Percentiles rank a stretch among this genome's conserved stretches.
Evolutionary conservation across 2,329 filamentous ascomycete genomes (phyloP).

Genomic region (Phyllosticta citribraziliensis): DNA sequence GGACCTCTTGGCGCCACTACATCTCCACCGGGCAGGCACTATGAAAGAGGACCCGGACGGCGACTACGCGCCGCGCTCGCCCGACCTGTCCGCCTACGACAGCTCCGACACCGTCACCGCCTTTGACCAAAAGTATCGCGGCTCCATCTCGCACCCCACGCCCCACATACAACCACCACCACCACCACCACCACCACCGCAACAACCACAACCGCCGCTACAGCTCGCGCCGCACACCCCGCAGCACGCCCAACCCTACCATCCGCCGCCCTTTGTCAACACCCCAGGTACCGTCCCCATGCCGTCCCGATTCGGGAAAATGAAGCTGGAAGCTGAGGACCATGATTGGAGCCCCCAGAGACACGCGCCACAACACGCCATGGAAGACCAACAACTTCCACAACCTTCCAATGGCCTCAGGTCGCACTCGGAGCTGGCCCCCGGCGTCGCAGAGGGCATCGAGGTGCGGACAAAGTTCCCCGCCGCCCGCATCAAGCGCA

Average conservation of each 20-base stretch:
- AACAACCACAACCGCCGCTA: conserved; percentile 15
- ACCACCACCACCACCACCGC: conserved; percentile 19
- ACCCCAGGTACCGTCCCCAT: conserved; percentile 4
- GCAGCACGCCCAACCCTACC: conserved; percentile 23
- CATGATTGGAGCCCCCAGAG: not conserved
- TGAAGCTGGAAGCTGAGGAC: conserved; percentile 9
- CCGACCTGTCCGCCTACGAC: conserved; percentile 39
- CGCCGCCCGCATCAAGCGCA: conserved; percentile 93
- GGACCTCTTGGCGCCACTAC: not conserved
- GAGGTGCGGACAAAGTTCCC: conserved; percentile 91
- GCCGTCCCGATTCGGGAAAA: conserved; percentile 5
- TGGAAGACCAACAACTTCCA: not conserved
- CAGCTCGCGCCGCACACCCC: conserved; percentile 15
- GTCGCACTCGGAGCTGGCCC: conserved; percentile 15
- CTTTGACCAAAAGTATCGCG: conserved; percentile 23
- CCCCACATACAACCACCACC: conserved; percentile 11
- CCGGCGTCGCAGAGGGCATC: conserved; percentile 44
- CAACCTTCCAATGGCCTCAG: conserved; percentile 11
- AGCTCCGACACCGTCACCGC: conserved; percentile 26
- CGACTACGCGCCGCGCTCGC: conserved; percentile 10
- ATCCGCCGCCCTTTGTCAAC: conserved; percentile 22
- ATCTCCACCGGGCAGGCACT: conserved; percentile 1
- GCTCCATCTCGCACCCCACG: conserved; percentile 15
- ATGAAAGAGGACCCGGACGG: conserved; percentile 7
- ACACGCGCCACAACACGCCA: conserved; percentile 1